phyloP scores from a whole-genome alignment of 1,139 yeast species.

The Sugiyamaella neomexicana region DNA sequence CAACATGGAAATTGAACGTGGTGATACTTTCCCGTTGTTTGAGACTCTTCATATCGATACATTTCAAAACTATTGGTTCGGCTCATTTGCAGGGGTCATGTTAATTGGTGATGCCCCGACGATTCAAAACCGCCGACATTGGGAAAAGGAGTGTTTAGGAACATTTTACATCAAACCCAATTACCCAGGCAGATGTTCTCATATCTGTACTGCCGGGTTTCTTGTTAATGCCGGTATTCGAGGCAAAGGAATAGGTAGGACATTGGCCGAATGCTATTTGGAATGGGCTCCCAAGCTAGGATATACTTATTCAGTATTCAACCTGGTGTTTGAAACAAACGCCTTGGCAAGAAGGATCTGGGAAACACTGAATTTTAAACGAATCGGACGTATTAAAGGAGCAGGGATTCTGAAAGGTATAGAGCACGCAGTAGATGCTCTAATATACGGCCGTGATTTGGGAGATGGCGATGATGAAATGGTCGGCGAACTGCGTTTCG shows the following conservation, averaged over 20 bases:
- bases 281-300: conserved; percentile 93
- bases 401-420: conserved; percentile 87
- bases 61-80: conserved; percentile 84
- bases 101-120: conserved; percentile 54
- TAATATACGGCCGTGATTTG: conserved; percentile 61
- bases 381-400: conserved; percentile 75
- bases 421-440: conserved; percentile 78
- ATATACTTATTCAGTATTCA: conserved; percentile 78
- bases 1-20: conserved; percentile 87
- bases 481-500: conserved; percentile 65
- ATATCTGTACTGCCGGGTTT: conserved; percentile 87
- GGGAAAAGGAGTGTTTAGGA: conserved; percentile 92
- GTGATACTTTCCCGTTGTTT: conserved; percentile 83
- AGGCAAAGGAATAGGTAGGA: conserved; percentile 86
- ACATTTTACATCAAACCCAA: conserved; percentile 81
- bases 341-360: conserved; percentile 76
- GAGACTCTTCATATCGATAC: conserved; percentile 73
- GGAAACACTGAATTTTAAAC: conserved; percentile 71
- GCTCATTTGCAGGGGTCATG: conserved; percentile 84
- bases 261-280: conserved; percentile 75
- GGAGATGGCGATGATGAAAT: conserved; percentile 52
- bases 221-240: conserved; percentile 89
- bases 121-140: conserved; percentile 51
- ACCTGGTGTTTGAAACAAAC: conserved; percentile 85
- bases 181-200: conserved; percentile 89